Conservation (phyloP, 2,329 filamentous ascomycete genomes). For the Dryadomyces quercivorus region DNA sequence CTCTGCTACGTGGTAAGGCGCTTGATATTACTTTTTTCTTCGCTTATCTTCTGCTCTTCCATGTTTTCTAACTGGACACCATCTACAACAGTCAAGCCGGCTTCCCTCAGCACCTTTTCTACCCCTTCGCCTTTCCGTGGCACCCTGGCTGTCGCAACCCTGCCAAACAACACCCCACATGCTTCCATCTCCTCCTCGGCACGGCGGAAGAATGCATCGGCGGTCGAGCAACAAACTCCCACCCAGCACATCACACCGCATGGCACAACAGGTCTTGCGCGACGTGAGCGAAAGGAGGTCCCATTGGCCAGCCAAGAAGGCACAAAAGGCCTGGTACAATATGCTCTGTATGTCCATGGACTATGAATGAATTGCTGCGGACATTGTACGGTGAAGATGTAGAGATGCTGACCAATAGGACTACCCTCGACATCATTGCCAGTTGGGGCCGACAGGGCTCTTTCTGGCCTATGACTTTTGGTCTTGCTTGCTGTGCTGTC, state of each 20-base stretch:
- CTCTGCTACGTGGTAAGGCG: conserved; percentile 38
- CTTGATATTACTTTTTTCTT: neutral
- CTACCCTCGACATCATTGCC: conserved; percentile 64
- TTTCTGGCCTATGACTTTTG: conserved; percentile 82
- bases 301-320: conserved; percentile 65
- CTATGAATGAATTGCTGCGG: no score
- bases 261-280: conserved; percentile 36
- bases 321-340: conserved; percentile 72
- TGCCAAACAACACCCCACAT: conserved; percentile 41
- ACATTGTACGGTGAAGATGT: neutral
- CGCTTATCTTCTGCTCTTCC: neutral
- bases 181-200: conserved; percentile 54
- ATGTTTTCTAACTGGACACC: neutral
- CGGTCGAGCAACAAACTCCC: conserved; percentile 25
- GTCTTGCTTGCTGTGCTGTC: conserved; percentile 76
- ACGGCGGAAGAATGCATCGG: conserved; percentile 47
- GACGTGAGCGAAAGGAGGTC: conserved; percentile 55
- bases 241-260: conserved; percentile 28
- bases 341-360: conserved; percentile 58
- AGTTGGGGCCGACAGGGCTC: conserved; percentile 81
- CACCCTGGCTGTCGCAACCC: conserved; percentile 6
- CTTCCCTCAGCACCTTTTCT: conserved; percentile 19
- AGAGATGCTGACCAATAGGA: conserved; percentile 31
- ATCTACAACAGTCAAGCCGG: conserved; percentile 48
- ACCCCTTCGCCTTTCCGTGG: conserved; percentile 53